Evolutionary conservation across 306 rosid genomes (phyloP).

Genomic region (Dryas alaskensis): DNA sequence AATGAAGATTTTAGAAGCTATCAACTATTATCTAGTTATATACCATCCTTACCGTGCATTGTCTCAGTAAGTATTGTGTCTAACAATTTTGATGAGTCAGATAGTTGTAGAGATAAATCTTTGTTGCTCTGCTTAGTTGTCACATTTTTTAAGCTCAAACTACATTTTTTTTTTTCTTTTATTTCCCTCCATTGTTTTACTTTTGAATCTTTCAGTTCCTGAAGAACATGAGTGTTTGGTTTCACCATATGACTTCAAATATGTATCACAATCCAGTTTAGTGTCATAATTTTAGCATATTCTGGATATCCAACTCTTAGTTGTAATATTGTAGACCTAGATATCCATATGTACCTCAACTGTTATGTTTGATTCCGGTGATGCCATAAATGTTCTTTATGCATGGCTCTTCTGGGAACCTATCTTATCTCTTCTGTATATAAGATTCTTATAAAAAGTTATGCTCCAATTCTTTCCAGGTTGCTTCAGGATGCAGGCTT

Average conservation of each 20-base stretch:
- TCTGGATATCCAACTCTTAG: background rate
- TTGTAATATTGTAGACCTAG: background rate
- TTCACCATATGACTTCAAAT: background rate
- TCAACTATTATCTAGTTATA: constrained; percentile 84
- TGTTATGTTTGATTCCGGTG: constrained; percentile 6
- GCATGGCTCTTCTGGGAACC: background rate
- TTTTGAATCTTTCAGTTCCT: background rate
- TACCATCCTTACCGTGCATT: constrained; percentile 91
- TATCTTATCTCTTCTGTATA: background rate
- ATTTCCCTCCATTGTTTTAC: background rate
- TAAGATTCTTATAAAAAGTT: background rate
- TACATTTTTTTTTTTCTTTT: background rate
- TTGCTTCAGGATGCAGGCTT: constrained; percentile 82
- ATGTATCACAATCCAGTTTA: background rate
- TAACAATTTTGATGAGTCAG: background rate
- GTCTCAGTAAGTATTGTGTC: constrained; percentile 68
- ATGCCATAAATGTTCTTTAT: background rate
- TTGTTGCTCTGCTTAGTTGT: background rate
- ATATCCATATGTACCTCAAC: background rate
- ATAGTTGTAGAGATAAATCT: background rate
- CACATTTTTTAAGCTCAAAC: background rate
- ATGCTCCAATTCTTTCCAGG: constrained; percentile 43
- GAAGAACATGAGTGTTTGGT: background rate
- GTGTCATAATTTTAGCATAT: background rate
- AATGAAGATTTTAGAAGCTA: constrained; percentile 95